phyloP scores from a whole-genome alignment of 2,329 filamentous ascomycete species.

The Aspergillus uvarum region DNA sequence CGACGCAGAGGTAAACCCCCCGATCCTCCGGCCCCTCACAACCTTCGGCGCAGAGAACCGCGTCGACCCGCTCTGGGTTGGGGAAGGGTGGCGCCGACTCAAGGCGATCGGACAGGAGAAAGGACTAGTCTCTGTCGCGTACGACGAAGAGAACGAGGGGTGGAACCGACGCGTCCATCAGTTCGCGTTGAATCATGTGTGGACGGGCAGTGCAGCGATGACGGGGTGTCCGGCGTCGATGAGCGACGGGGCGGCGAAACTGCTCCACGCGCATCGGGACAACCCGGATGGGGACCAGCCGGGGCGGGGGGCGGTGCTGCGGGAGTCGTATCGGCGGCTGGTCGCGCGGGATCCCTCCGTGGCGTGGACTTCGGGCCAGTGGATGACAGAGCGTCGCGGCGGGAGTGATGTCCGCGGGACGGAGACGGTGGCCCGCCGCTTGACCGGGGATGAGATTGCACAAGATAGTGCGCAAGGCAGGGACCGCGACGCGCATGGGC shows the following conservation, averaged over 20 bases:
- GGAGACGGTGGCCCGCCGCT: conserved; percentile 58
- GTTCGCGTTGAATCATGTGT: neutral
- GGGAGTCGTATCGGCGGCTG: neutral
- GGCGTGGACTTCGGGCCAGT: conserved; percentile 69
- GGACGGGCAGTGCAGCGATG: neutral
- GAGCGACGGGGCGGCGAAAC: conserved; percentile 45
- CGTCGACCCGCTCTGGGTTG: neutral
- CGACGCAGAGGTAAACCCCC: neutral
- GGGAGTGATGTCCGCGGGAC: conserved; percentile 69
- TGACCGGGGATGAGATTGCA: neutral
- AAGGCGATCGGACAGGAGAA: conserved; percentile 1
- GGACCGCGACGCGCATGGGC: conserved; percentile 1
- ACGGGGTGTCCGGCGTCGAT: conserved; percentile 62
- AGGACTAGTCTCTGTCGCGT: neutral
- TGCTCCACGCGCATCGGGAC: conserved; percentile 22
- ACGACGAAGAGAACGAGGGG: neutral
- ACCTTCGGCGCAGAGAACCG: neutral
- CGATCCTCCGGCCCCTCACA: neutral
- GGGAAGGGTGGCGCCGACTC: neutral
- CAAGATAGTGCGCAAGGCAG: neutral
- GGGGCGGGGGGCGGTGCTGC: neutral
- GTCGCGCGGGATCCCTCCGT: conserved; percentile 1
- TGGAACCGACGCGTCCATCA: conserved; percentile 2
- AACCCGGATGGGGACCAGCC: neutral
- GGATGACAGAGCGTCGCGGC: conserved; percentile 72